These are phyloP conservation scores for Epichloe sibirici DNA, from an alignment of 2,329 filamentous ascomycete species.

Conservation along the genomic window DNA sequence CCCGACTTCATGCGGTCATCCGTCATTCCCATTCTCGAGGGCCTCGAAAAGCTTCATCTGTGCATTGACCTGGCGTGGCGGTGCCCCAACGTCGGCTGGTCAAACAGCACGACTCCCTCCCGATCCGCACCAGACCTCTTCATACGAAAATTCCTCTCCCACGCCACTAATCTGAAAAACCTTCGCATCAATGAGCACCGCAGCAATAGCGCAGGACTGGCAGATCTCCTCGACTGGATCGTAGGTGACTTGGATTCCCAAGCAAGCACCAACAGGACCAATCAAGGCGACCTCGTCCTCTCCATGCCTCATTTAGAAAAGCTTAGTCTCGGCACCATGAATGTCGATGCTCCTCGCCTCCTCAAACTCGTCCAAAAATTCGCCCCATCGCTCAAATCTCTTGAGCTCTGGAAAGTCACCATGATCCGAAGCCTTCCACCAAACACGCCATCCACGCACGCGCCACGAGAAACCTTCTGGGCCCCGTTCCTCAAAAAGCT, in stretches of 20 bases:
- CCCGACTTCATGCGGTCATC: slow-evolving; percentile 24
- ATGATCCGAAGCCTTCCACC: slow-evolving; percentile 11
- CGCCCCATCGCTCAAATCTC: slow-evolving; percentile 26
- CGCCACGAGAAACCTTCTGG: slow-evolving; percentile 24
- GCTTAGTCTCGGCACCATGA: slow-evolving; percentile 32
- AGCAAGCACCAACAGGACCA: not conserved
- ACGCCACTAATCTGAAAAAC: slow-evolving; percentile 30
- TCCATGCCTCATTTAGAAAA: slow-evolving; percentile 25
- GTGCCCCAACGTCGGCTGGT: not conserved
- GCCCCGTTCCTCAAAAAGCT: slow-evolving; percentile 24
- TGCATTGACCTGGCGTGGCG: slow-evolving; percentile 14
- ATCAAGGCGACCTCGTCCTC: slow-evolving; percentile 7
- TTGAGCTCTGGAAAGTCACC: slow-evolving; percentile 34
- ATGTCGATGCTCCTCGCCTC: slow-evolving; percentile 17
- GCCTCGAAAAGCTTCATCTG: slow-evolving; percentile 32
- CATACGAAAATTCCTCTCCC: slow-evolving; percentile 15
- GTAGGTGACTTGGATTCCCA: not conserved
- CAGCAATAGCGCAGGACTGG: not conserved
- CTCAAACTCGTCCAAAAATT: slow-evolving; percentile 28
- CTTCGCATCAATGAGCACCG: slow-evolving; percentile 19
- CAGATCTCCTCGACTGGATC: slow-evolving; percentile 8
- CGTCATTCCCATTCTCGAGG: slow-evolving; percentile 28
- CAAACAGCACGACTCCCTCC: not conserved
- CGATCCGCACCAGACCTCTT: slow-evolving; percentile 6
- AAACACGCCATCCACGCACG: not conserved